phyloP scores from a whole-genome alignment of 2,329 filamentous ascomycete species.

The Hypoxylon sp. region DNA sequence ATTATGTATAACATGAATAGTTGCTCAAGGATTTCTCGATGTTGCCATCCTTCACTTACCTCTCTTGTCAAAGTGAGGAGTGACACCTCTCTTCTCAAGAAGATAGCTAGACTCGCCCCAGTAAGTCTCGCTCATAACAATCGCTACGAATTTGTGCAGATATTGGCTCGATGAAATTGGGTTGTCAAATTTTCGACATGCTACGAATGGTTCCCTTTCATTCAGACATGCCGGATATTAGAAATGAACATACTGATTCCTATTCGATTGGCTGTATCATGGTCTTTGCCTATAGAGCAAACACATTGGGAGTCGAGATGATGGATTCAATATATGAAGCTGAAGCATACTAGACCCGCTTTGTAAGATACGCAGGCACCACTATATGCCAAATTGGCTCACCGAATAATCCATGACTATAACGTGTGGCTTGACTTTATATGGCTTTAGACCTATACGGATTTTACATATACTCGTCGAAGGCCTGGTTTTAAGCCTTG shows the following conservation, averaged over 20 bases:
- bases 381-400: background rate
- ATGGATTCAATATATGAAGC: too few relatives aligned
- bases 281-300: background rate
- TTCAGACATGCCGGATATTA: background rate
- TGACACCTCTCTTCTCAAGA: background rate
- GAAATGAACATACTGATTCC: background rate
- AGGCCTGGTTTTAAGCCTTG: background rate
- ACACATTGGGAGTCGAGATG: too few relatives aligned
- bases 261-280: background rate
- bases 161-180: background rate
- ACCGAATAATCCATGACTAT: background rate
- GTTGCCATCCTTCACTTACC: background rate
- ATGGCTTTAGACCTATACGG: background rate
- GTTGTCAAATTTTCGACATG: background rate
- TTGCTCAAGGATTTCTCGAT: background rate
- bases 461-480: background rate
- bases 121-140: background rate
- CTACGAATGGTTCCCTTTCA: background rate
- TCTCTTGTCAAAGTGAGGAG: background rate
- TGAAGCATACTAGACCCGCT: too few relatives aligned
- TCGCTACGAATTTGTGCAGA: background rate
- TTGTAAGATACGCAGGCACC: background rate
- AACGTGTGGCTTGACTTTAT: too few relatives aligned
- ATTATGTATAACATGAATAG: background rate
- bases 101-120: background rate